Base-by-base conservation (phyloP, 148 eudicot species). In the Heliosperma pusillum region DNA sequence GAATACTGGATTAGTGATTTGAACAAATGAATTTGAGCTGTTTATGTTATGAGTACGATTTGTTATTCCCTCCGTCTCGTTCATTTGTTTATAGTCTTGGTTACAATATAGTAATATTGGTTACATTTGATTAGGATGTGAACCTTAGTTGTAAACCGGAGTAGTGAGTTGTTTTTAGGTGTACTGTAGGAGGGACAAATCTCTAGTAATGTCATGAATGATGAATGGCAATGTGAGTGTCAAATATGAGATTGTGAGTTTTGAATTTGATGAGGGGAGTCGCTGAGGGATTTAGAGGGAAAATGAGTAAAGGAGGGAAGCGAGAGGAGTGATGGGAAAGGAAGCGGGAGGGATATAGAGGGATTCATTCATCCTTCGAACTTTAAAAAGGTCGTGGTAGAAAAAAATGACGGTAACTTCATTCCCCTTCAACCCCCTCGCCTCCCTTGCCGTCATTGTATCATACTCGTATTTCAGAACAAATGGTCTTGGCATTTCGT, bases 201-300 rank as follows among this genome's bases (percentile, higher is more conserved):
- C 58, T 64, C 50, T 10, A 42, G 57, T 15, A 47, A 47, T 69
- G 21, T 30, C 21, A 24, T 45, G 33, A 69, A 69, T 45, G 42
- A 1, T 0, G 40, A 36, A 36, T n/a, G 8, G 19, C 56, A 22
- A 22, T 69, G 20, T 50, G 2, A 13, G 58, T 69, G 40, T 67
- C 71, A 42, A 67, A 42, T 67, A 21, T 44, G 71, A 69, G 71
- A 21, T 22, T 44, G 30, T 15, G 56, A 69, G 72, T 13, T 50
- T 7, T 22, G 19, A 47, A 25, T 2, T 22, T 11, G 13, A 42
- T 45, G 56, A 45, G 55, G 10, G 24, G 57, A 69, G 72, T 20
- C 2, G 55, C 19, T 15, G 55, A 17, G 16, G 55, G 3, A 16
- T 50, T 50, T 50, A 0, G 16, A 50, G 19, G 53, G 55, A 13